Evolutionary conservation across 805 yeast genomes (phyloP), one percentile per base, ranked within the genome.

Genomic region (Teunomyces aglyptinius): DNA sequence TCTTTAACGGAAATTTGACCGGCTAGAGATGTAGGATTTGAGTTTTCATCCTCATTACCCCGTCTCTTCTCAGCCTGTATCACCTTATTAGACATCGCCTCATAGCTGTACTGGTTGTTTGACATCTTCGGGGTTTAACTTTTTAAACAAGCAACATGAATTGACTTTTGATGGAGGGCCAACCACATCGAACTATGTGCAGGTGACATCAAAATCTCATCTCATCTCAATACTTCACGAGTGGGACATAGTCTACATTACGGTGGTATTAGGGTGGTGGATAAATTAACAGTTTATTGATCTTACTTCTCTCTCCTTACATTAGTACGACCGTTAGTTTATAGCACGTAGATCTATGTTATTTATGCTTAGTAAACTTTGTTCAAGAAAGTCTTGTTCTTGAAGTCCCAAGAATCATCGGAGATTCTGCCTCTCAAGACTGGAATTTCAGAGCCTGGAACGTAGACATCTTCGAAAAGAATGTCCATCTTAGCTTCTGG

Each of bases 401-500:
- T 70, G 74, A 86, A 87, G 70, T 82, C 81, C 95, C 96, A 92
- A 63, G 96, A 84, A 76, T 92, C 99, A 60, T 89, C 95, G 57
- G 95, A 85, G 63, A 91, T 85, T 80, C 99, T 88, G 54, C 99
- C 99, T 80, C 99, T 89, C 71, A 91, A 81, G 57, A 82, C 85
- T 60, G 94, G 91, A 48, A 87, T 81, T 78, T 94, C 98, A 50
- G 92, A 76, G 53, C 99, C 99, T 72, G 85, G 89, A 63, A 86
- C 92, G 74, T 94, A 94, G 53, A 92, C 96, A 67, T 94, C 98
- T 78, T 90, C 96, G 71, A 91, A 94, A 68, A 94, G 79, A 68
- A 89, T 89, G 67, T 89, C 89, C 83, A 92, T 83, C 76, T 85
- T 87, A 54, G 97, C 95, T 71, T 89, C 97, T 56, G 99, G 99